Base-by-base conservation (phyloP, 768 basidiomycete genomes). In the Astraeus odoratus region DNA sequence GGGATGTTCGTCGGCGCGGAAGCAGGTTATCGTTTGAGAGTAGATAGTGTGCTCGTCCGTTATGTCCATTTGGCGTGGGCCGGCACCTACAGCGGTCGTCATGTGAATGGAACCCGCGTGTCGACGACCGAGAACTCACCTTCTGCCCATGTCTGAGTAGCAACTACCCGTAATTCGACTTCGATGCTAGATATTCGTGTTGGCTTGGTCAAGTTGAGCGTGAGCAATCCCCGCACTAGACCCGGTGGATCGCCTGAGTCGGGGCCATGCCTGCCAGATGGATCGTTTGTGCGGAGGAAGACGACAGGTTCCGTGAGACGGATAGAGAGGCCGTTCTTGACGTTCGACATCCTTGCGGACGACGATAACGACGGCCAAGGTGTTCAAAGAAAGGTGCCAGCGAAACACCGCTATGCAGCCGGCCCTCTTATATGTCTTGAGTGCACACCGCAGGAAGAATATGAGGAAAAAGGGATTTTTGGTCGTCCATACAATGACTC, bases 161-260 rank as follows among this genome's bases (percentile, higher is more conserved):
- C 70, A 44, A 74, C 79, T 3, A 87, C 94, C 24, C 78, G 69
- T 23, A 98, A 66, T 58, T 85, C 81, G 34, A 94, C 73, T 42
- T 85, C 83, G 42, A 99, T 93, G 52, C 78, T 87, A 30, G 86
- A 83, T 50, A 99, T 86, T 54, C 77, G 80, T 43, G 80, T 92
- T 1, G 94, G 83, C 61, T 96, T 96, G 25, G 66, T 67, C 16
- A 87, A 66, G 26, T 72, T 69, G 20, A 88, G 65, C 3, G 76
- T 77, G 46, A 88, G 69, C 3, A 88, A 61, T 1, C 83, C 86
- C 49, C 86, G 67, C 5, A 88, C 68, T 51, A 83, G 65, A 12
- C 81, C 73, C 0, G 81, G 77, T 1, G 84, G 73, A 3, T 80
- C 78, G 18, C 63, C 58, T 3, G 66, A 53, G 18, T 60, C 53